phyloP scores from a whole-genome alignment of 495 filamentous ascomycete genomes.

The Neurospora terricola region DNA sequence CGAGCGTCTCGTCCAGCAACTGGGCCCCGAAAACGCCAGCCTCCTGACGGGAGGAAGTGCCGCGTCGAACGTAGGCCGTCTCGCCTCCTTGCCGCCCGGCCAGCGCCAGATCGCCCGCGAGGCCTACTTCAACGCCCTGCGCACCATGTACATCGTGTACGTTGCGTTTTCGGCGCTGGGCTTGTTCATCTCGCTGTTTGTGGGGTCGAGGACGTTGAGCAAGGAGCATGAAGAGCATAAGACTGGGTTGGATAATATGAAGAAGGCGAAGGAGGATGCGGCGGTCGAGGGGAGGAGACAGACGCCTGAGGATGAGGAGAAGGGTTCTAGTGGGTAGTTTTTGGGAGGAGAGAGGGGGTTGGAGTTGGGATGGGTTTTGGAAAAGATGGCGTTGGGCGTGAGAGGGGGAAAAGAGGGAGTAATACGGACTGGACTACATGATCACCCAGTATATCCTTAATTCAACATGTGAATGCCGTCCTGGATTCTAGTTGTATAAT shows the following conservation, averaged over 20 bases:
- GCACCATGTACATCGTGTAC: slow-evolving; percentile 62
- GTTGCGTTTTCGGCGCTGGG: slow-evolving; percentile 44
- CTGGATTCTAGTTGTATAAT: background rate
- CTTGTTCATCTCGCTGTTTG: slow-evolving; percentile 43
- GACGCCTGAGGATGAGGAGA: slow-evolving; percentile 10
- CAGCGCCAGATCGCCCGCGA: slow-evolving; percentile 39
- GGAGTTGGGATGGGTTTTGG: background rate
- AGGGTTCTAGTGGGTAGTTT: background rate
- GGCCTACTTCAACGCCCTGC: slow-evolving; percentile 48
- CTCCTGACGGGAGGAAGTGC: slow-evolving; percentile 42
- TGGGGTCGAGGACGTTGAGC: slow-evolving; percentile 46
- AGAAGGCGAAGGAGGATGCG: slow-evolving; percentile 12
- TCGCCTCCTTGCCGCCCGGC: slow-evolving; percentile 36
- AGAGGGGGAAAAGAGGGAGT: background rate
- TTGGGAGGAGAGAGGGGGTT: background rate
- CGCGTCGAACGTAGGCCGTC: slow-evolving; percentile 48
- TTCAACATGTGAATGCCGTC: background rate
- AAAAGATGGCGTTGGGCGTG: background rate
- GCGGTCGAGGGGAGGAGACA: background rate
- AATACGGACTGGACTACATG: background rate
- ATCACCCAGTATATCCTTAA: background rate
- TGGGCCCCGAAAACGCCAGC: slow-evolving; percentile 33
- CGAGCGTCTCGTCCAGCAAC: slow-evolving; percentile 21
- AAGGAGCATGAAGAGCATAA: slow-evolving; percentile 50
- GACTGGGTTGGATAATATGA: slow-evolving; percentile 48